Evolutionary conservation across 495 filamentous ascomycete species (phyloP), one percentile per base, ranked within the genome.

Genomic region (Penicillium subrubescens): DNA sequence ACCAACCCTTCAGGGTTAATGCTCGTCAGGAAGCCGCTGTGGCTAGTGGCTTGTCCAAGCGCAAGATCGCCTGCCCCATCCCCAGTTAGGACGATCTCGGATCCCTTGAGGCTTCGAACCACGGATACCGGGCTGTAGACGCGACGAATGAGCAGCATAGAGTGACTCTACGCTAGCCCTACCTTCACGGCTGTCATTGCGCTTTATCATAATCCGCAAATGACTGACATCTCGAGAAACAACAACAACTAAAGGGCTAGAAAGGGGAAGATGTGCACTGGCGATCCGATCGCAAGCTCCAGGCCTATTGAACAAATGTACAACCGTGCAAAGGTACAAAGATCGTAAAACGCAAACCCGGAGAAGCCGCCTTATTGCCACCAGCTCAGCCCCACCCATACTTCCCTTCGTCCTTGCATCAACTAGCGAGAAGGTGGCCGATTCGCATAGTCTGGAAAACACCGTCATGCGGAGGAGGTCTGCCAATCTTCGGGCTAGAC

Each of bases 371-470:
- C 56, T 41, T 66, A 70, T 74, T 72, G 71, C 71, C 71, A 74
- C 71, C 63, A 44, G 35, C 25, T 62, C 51, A 39, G 61, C 41
- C 61, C 68, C 57, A 61, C 59, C 43, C 65, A 62, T 67, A 63
- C 63, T 65, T 34, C 44, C 63, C 69, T 68, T 67, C 58, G 57
- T 68, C 71, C 71, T 74, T 74, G 71, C 71, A 70, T 70, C 35
- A 54, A 34, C 25, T 15, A 31, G 27, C 17, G 5, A 63, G 59
- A 23, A 55, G 11, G 39, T 27, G 51, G 41, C 41, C 41, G 52
- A 58, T 51, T 58, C 37, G 50, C 34, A 62, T 54, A 27, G 31
- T 59, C 64, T 54, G 39, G 60, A 31, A 31, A 60, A 61, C 59
- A 17, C 53, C 57, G 50, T 66, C 60, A 41, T 59, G 60, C 59